A percentile compares a stretch with the other conserved stretches of the same genome.
These are phyloP conservation scores for Nannizziopsis arthrosporioides DNA, from an alignment of 2,329 filamentous ascomycete species.

Conservation along the genomic window DNA sequence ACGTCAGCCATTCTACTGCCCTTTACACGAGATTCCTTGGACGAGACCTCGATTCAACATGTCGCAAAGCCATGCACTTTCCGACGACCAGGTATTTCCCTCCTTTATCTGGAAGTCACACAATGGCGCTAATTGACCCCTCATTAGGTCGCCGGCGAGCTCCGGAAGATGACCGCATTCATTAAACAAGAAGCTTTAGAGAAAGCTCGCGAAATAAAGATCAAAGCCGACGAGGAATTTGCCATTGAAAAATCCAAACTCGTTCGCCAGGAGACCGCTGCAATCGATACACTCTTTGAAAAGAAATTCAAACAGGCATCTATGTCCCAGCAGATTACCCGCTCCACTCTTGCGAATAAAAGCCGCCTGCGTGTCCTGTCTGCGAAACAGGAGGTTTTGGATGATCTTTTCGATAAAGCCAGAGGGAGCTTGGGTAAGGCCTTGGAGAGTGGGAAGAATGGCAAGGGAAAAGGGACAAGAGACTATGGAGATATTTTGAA, in stretches of 20 bases:
- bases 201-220: conserved; percentile 91
- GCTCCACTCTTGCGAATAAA: conserved; percentile 93
- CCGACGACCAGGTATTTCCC: conserved; percentile 83
- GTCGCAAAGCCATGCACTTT: conserved; percentile 88
- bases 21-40: conserved; percentile 6
- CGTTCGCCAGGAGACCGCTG: conserved; percentile 82
- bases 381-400: conserved; percentile 80
- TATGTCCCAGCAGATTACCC: conserved; percentile 98
- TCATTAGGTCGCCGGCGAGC: conserved; percentile 83
- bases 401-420: conserved; percentile 75
- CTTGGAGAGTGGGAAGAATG: conserved; percentile 41
- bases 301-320: conserved; percentile 99
- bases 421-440: conserved; percentile 35
- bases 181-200: conserved; percentile 97
- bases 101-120: neutral
- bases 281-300: conserved; percentile 87
- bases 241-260: conserved; percentile 98
- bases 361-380: conserved; percentile 78
- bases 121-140: neutral
- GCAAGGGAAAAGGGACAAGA: conserved; percentile 18
- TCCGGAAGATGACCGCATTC: conserved; percentile 99
- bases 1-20: neutral
- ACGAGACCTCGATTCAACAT: conserved; percentile 46
- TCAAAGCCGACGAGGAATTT: conserved; percentile 98
- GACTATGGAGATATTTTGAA: conserved; percentile 69